Evolutionary conservation across 2,329 filamentous ascomycete species (phyloP).

Genomic region (Atkinsonella texensis): DNA sequence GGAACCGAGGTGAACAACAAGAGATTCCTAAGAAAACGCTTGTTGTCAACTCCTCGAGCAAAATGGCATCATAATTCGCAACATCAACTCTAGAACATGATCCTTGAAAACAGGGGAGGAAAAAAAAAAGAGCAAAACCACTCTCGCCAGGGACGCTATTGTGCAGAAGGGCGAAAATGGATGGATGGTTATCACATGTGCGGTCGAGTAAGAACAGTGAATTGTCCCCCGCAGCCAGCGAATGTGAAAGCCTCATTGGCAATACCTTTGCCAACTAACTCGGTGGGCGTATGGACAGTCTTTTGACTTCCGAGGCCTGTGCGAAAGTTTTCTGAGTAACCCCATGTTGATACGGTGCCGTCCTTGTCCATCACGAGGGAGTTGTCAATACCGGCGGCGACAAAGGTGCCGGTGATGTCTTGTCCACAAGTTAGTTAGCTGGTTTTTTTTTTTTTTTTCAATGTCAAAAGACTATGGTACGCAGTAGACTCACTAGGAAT

Average conservation of each 20-base stretch:
- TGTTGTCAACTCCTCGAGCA: neutral
- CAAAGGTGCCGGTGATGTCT: constrained; percentile 15
- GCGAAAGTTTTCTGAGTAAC: constrained; percentile 60
- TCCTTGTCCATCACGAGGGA: constrained; percentile 52
- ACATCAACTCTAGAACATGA: neutral
- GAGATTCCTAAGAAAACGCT: no score
- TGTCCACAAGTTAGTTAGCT: neutral
- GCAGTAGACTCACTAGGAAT: constrained; percentile 12
- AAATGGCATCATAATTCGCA: neutral
- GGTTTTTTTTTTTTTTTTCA: no score
- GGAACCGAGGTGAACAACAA: no score
- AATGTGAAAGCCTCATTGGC: constrained; percentile 3
- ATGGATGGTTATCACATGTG: neutral
- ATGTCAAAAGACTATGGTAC: neutral
- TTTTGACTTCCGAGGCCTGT: constrained; percentile 50
- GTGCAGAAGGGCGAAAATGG: neutral
- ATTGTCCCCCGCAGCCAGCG: constrained; percentile 6
- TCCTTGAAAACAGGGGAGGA: neutral
- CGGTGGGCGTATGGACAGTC: constrained; percentile 2
- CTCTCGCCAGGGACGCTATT: neutral
- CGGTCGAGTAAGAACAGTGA: constrained; percentile 4
- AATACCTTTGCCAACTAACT: constrained; percentile 2
- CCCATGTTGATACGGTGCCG: constrained; percentile 60
- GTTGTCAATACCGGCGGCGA: constrained; percentile 53
- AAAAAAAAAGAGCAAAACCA: neutral